Percentiles rank a stretch among this genome's conserved stretches.
Evolutionary conservation across 1,139 yeast genomes (phyloP).

Genomic region (Yamadazyma diddensiae): DNA sequence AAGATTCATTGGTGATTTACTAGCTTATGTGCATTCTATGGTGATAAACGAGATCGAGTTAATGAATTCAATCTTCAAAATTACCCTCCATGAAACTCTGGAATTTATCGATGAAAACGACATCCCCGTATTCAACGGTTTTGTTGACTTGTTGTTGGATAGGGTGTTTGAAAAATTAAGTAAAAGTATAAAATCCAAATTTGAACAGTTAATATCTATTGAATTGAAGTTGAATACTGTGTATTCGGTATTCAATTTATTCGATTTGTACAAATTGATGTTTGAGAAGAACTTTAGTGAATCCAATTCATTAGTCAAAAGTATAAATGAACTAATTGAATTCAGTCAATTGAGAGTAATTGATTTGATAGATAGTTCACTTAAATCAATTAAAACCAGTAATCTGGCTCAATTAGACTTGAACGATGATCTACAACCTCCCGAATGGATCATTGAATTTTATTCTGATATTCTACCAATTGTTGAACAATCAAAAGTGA

Average conservation of each 20-base stretch:
- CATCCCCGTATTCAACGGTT: constrained; percentile 20
- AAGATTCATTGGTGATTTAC: constrained; percentile 79
- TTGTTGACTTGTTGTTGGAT: constrained; percentile 33
- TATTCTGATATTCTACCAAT: constrained; percentile 49
- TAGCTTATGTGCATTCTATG: constrained; percentile 88
- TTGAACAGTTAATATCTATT: constrained; percentile 67
- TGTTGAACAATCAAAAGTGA: constrained; percentile 37
- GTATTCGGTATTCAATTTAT: constrained; percentile 57
- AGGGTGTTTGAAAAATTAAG: constrained; percentile 31
- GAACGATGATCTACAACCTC: constrained; percentile 56
- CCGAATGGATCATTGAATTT: constrained; percentile 70
- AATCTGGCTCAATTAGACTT: constrained; percentile 42
- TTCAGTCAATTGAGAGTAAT: constrained; percentile 41
- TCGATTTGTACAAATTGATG: constrained; percentile 70
- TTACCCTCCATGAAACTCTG: constrained; percentile 17
- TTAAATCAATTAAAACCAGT: constrained; percentile 39
- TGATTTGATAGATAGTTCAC: constrained; percentile 36
- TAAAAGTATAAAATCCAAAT: constrained; percentile 43
- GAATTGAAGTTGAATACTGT: constrained; percentile 58
- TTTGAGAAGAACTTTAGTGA: constrained; percentile 46
- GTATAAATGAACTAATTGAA: constrained; percentile 24
- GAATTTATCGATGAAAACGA: constrained; percentile 19
- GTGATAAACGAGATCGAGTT: constrained; percentile 86
- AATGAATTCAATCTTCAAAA: constrained; percentile 43
- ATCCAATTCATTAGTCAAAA: constrained; percentile 19